These are phyloP conservation scores for Aegle marmelos DNA, from an alignment of 345 rosid species.

Conservation along the genomic window DNA sequence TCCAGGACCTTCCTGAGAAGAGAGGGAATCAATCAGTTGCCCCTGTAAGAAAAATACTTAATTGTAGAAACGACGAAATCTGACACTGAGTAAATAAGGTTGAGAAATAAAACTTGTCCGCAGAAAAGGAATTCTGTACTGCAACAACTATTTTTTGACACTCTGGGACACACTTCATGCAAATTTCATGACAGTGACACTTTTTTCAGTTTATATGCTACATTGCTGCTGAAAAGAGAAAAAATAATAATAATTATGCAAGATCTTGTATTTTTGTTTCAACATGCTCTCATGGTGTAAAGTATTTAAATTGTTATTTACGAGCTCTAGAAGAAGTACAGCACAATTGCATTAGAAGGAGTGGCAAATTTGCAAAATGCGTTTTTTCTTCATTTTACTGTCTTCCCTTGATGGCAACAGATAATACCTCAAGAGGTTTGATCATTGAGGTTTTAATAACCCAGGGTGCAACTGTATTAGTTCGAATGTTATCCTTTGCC, in stretches of 20 bases:
- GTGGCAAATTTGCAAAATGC: neutral
- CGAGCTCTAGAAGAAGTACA: neutral
- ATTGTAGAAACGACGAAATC: neutral
- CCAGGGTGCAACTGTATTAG: conserved; percentile 43
- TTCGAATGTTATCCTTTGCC: conserved; percentile 47
- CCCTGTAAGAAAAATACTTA: no score
- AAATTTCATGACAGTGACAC: no score
- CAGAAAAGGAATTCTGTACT: neutral
- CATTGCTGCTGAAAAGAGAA: no score
- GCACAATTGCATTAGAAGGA: neutral
- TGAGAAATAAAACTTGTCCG: no score
- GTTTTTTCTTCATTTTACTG: no score
- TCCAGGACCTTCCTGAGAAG: neutral
- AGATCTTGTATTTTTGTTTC: no score
- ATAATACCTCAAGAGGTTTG: neutral
- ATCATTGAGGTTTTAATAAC: conserved; percentile 29
- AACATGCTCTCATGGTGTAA: no score
- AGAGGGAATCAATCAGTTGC: neutral
- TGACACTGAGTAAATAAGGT: no score
- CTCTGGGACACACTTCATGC: neutral
- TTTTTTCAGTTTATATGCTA: no score
- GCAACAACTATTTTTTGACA: neutral
- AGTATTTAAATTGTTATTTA: no score
- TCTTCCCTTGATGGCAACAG: neutral
- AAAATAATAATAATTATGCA: no score